These are phyloP conservation scores for Blepharisma stoltei DNA, from an alignment of 73 alveolate species.

Conservation along the genomic window DNA sequence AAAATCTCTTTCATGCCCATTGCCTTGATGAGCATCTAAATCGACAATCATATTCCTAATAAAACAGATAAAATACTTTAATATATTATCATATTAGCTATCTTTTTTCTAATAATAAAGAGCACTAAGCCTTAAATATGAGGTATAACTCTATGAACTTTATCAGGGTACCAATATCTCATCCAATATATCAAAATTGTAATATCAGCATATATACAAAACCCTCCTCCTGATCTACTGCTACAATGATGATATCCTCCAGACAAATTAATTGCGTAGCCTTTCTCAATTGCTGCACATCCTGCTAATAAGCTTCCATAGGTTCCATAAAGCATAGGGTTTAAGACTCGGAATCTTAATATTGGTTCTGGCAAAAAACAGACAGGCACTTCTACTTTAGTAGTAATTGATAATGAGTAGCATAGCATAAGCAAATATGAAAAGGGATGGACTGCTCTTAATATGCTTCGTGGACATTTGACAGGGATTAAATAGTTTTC, in stretches of 20 bases:
- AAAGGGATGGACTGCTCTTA: constrained; percentile 48
- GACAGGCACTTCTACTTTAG: constrained; percentile 73
- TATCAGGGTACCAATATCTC: constrained; percentile 36
- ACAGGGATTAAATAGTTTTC: constrained; percentile 40
- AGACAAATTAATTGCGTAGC: constrained; percentile 79
- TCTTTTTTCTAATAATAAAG: no score
- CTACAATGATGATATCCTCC: constrained; percentile 93
- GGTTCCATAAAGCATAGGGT: constrained; percentile 80
- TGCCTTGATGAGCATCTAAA: constrained; percentile 90
- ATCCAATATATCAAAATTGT: constrained; percentile 58
- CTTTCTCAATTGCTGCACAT: constrained; percentile 53
- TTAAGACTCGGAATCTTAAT: constrained; percentile 62
- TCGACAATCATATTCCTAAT: constrained; percentile 82
- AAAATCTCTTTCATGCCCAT: constrained; percentile 86
- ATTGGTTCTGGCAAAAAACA: constrained; percentile 72
- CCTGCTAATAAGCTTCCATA: constrained; percentile 74
- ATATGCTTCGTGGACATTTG: constrained; percentile 50
- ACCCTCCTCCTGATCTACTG: constrained; percentile 67
- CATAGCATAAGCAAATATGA: constrained; percentile 49
- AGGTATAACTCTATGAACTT: constrained; percentile 45
- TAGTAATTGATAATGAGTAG: constrained; percentile 47
- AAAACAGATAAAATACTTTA: no score
- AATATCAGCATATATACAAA: constrained; percentile 84
- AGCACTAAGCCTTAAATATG: no score
- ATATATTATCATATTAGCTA: no score